phyloP scores from a whole-genome alignment of 345 rosid species.

The Lumnitzera littorea region DNA sequence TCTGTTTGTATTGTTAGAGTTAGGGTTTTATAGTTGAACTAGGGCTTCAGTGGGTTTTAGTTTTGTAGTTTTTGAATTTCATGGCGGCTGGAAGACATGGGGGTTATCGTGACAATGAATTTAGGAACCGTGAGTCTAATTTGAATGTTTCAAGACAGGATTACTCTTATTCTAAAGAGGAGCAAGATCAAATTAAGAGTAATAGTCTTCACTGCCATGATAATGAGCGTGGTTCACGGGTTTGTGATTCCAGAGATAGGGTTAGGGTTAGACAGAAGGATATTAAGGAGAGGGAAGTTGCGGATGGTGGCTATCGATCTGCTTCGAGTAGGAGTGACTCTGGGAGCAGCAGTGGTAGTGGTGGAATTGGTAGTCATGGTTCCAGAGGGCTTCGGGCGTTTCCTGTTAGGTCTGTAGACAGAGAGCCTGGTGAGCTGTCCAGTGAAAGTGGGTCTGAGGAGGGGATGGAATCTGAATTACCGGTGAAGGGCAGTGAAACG shows the following conservation, averaged over 20 bases:
- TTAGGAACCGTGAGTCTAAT: constrained; percentile 52
- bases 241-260: constrained; percentile 32
- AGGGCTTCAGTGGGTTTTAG: background rate
- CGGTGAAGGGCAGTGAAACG: constrained; percentile 34
- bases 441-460: constrained; percentile 98
- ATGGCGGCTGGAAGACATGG: constrained; percentile 92
- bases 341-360: constrained; percentile 36
- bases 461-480: constrained; percentile 39
- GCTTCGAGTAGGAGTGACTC: constrained; percentile 60
- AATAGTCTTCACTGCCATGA: constrained; percentile 17
- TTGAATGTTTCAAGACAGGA: constrained; percentile 42
- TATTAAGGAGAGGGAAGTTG: constrained; percentile 57
- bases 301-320: constrained; percentile 41
- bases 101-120: constrained; percentile 56
- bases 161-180: constrained; percentile 37
- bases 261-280: constrained; percentile 57
- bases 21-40: constrained; percentile 15
- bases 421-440: constrained; percentile 98
- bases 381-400: constrained; percentile 27
- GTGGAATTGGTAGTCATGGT: constrained; percentile 20
- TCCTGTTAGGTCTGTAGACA: constrained; percentile 46
- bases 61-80: constrained; percentile 1
- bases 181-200: constrained; percentile 32
- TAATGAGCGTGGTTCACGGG: constrained; percentile 22
- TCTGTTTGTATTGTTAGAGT: constrained; percentile 4